These are phyloP conservation scores for Fagus sylvatica DNA, from an alignment of 306 rosid species.

Conservation along the genomic window DNA sequence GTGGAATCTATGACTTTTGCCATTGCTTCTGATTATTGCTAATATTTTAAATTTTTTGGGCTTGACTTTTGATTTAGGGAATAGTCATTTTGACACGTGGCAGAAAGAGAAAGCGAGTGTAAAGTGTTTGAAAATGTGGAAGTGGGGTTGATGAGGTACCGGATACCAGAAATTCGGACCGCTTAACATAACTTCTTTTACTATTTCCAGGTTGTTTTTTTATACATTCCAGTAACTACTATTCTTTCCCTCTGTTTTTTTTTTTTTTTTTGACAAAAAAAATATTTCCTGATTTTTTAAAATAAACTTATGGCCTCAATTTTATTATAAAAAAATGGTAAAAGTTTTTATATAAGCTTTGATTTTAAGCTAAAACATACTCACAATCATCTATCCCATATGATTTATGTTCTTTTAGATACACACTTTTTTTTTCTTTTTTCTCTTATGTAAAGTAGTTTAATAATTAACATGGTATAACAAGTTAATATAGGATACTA, in stretches of 20 bases:
- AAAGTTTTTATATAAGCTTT: too few relatives aligned
- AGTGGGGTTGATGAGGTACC: background rate
- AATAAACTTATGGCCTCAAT: too few relatives aligned
- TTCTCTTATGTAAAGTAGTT: too few relatives aligned
- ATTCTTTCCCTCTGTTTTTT: background rate
- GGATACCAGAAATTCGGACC: conserved; percentile 37
- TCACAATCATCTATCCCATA: too few relatives aligned
- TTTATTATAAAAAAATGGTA: too few relatives aligned
- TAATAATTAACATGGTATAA: too few relatives aligned
- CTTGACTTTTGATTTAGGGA: conserved; percentile 6
- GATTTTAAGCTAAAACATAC: too few relatives aligned
- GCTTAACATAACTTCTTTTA: conserved; percentile 40
- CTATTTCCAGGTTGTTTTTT: conserved; percentile 28
- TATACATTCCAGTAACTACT: conserved; percentile 9
- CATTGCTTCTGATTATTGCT: conserved; percentile 2
- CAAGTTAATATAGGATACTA: too few relatives aligned
- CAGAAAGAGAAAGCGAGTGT: conserved; percentile 1
- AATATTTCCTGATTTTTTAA: background rate
- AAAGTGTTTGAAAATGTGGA: accelerated
- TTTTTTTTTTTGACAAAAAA: background rate
- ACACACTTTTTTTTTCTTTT: background rate
- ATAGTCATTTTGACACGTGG: conserved; percentile 22
- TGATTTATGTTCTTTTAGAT: too few relatives aligned
- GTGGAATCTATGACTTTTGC: background rate
- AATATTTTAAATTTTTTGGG: background rate